These are phyloP conservation scores for Trichoderma sp. DNA, from an alignment of 2,329 filamentous ascomycete genomes.

Conservation along the genomic window DNA sequence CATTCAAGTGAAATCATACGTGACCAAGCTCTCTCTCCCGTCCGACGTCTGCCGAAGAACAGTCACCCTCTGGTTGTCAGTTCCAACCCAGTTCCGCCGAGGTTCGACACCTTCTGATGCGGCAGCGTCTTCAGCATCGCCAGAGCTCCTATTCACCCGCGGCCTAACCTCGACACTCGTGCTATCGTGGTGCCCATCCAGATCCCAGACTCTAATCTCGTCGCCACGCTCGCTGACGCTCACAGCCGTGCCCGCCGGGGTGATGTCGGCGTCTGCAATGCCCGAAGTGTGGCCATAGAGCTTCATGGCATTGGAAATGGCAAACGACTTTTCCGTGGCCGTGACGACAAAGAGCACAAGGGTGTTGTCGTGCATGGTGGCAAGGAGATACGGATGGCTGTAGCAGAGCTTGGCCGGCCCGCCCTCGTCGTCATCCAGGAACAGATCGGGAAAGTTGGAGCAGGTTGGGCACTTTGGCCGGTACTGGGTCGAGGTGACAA, in stretches of 20 bases:
- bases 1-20: conserved; percentile 79
- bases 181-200: conserved; percentile 66
- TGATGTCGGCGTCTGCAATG: conserved; percentile 83
- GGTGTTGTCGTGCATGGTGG: conserved; percentile 84
- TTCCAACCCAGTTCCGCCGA: conserved; percentile 71
- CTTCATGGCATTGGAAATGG: conserved; percentile 71
- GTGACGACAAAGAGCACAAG: conserved; percentile 79
- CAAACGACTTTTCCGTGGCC: conserved; percentile 66
- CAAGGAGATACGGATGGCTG: conserved; percentile 80
- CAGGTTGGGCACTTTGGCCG: conserved; percentile 23
- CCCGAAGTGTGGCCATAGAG: conserved; percentile 93
- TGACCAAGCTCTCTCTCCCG: conserved; percentile 72
- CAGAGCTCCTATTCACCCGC: conserved; percentile 33
- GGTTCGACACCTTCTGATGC: conserved; percentile 44
- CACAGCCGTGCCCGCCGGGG: conserved; percentile 81
- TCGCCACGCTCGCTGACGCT: conserved; percentile 82
- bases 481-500: conserved; percentile 21
- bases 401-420: conserved; percentile 68
- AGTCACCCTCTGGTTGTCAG: conserved; percentile 91
- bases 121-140: conserved; percentile 10
- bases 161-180: conserved; percentile 58
- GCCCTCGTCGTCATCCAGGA: conserved; percentile 30
- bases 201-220: conserved; percentile 83
- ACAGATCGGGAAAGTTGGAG: conserved; percentile 21
- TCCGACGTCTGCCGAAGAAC: conserved; percentile 71